Evolutionary conservation across 768 basidiomycete genomes (phyloP).

Genomic region (Podaxis pistillaris): DNA sequence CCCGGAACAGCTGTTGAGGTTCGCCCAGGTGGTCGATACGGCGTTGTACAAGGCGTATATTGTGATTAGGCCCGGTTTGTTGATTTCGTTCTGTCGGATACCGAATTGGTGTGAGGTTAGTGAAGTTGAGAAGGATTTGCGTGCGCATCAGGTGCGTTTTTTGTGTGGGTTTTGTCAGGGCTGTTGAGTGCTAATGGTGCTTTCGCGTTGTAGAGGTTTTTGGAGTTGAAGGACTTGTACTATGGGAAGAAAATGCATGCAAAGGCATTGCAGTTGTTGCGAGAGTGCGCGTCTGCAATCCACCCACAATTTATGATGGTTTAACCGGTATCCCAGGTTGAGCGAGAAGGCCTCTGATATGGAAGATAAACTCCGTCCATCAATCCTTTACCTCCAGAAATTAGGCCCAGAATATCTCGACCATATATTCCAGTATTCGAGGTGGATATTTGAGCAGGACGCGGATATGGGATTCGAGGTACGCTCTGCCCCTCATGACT

Average conservation of each 20-base stretch:
- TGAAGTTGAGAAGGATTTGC: conserved; percentile 72
- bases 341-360: conserved; percentile 75
- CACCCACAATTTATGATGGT: background rate
- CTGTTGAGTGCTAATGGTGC: conserved; percentile 1
- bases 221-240: conserved; percentile 88
- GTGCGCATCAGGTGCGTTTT: conserved; percentile 65
- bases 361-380: conserved; percentile 78
- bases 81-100: conserved; percentile 85
- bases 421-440: conserved; percentile 77
- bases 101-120: conserved; percentile 98
- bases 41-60: conserved; percentile 93
- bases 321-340: conserved; percentile 46
- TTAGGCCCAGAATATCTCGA: conserved; percentile 79
- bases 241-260: conserved; percentile 94
- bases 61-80: conserved; percentile 71
- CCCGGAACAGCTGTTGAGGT: conserved; percentile 82
- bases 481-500: conserved; percentile 3
- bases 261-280: conserved; percentile 81
- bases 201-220: conserved; percentile 65
- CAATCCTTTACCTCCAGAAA: conserved; percentile 88
- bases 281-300: conserved; percentile 57
- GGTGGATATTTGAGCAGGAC: conserved; percentile 84
- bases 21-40: conserved; percentile 93
- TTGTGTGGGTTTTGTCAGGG: background rate
- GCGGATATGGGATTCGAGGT: conserved; percentile 77